Base-by-base conservation (phyloP, 1,284 basidiomycete genomes). In the Inonotus obliquus region DNA sequence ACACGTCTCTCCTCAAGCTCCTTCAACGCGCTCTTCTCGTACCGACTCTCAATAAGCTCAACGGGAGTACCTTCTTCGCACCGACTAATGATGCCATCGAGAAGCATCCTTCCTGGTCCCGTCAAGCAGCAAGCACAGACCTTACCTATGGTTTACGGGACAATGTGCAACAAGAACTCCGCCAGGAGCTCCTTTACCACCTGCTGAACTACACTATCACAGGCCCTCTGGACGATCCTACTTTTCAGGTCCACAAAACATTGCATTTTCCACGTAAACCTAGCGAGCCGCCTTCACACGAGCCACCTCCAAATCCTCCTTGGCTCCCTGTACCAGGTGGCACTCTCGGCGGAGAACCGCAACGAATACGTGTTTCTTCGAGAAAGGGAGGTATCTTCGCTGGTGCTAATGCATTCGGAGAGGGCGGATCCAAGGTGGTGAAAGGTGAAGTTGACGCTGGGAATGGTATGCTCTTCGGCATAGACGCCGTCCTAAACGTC, bases 161-260 rank as follows among this genome's bases (percentile, higher is more conserved):
- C 74, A 99, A 99, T 72, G 79, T 97, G 48, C 84, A 94, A 60
- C 85, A 92, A 66, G 76, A 83, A 62, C 83, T 98, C 53, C 82
- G 96, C 51, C 94, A 98, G 71, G 90, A 94, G 68, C 81, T 99
- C 53, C 89, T 98, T 68, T 99, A 99, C 71, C 97, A 99, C 73
- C 75, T 98, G 48, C 79, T 99, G 65, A 98, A 99, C 75, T 89
- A 88, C 72, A 86, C 92, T 1, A 73, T 97, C 14, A 70, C 79
- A 17, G 69, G 69, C 27, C 69, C 83, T 39, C 83, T 85, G 9
- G 65, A 68, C 29, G 71, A 76, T 4, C 66, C 76, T 51, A 73
- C 67, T 57, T 60, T 77, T 4, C 71, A 75, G 37, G 76, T 79
- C 13, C 78, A 84, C 73, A 69, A 78, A 67, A 94, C 92, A 0